Evolutionary conservation across 257 asterid genomes (phyloP), one percentile per base, ranked within the genome.

Genomic region (Gynochthodes officinalis): DNA sequence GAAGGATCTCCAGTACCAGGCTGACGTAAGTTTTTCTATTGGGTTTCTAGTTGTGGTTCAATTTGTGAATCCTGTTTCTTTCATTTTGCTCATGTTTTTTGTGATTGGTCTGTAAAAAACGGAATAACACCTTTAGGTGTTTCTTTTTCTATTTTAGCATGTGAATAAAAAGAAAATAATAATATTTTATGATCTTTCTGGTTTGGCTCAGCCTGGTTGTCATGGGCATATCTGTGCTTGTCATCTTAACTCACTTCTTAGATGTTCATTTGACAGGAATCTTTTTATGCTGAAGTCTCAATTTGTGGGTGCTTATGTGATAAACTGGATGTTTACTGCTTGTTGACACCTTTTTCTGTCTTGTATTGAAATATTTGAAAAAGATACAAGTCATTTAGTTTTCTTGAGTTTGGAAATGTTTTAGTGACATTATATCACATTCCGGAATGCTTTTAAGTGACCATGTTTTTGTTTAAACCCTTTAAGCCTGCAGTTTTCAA

Each of bases 1-100:
- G 85, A 94, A 94, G 86, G 99, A 94, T 88, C 98, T 94, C 75
- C 98, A 90, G 72, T 94, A 94, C 83, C 99, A 94, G 83, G 97
- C 98, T 81, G 97, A 94, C 76, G 99, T 91, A 79, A 84, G 97
- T 83, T 84, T 35, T n/a, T n/a, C 25, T 42, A 50, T 30, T 27
- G 18, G 61, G 21, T 55, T 52, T 15, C 54, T n/a, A 39, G 16
- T 2, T 55, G 5, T 66, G 46, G 2, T 42, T 40, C 7, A 33
- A 28, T 58, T 65, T 72, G 50, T 61, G 21, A 67, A 67, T n/a
- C 15, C 59, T 48, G 23, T 28, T 67, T 32, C 3, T 21, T 52
- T 35, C 35, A 19, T 8, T 30, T 37, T 15, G 11, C 39, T 13
- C 30, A 15, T 59, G 42, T 9, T 32, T 60, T 67, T 67, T 40